Conservation (phyloP, 176 grass and related monocot genomes). For the Pontederia crassipes region DNA sequence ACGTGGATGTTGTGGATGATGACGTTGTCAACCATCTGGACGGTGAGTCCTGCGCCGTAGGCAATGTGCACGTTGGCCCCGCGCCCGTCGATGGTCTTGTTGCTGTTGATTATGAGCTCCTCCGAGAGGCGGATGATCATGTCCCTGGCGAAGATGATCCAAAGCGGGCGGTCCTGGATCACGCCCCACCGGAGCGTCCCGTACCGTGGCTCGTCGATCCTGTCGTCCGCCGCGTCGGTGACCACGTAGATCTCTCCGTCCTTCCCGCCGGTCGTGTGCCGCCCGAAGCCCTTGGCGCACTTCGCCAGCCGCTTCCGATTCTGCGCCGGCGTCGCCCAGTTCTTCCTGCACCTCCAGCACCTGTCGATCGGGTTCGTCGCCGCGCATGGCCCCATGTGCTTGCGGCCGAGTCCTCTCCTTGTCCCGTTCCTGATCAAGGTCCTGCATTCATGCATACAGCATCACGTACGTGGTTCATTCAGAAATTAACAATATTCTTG, state of each 20-base stretch:
- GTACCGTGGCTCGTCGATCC: slow-evolving; percentile 36
- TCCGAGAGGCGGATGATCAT: slow-evolving; percentile 75
- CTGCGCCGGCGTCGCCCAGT: slow-evolving; percentile 60
- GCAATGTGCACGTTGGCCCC: slow-evolving; percentile 58
- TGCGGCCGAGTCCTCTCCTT: slow-evolving; percentile 32
- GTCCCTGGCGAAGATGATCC: slow-evolving; percentile 55
- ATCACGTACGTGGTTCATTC: not conserved
- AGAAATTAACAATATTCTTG: not conserved
- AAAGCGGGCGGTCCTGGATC: slow-evolving; percentile 56
- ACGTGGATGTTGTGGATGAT: slow-evolving; percentile 82
- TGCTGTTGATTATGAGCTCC: slow-evolving; percentile 52
- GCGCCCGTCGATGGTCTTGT: slow-evolving; percentile 79
- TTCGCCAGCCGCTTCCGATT: slow-evolving; percentile 50
- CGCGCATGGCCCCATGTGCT: slow-evolving; percentile 26
- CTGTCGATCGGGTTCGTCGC: slow-evolving; percentile 93
- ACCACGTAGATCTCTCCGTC: slow-evolving; percentile 62
- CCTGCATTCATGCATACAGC: slow-evolving; percentile 2
- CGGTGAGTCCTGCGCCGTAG: slow-evolving; percentile 43
- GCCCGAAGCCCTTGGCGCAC: slow-evolving; percentile 71
- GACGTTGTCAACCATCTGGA: slow-evolving; percentile 59
- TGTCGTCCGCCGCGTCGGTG: slow-evolving; percentile 46
- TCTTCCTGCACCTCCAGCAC: slow-evolving; percentile 68
- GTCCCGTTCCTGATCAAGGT: slow-evolving; percentile 11
- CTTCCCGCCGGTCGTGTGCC: slow-evolving; percentile 47
- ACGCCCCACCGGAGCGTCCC: slow-evolving; percentile 71